Conservation (phyloP, 2,329 filamentous ascomycete genomes). For the Blastomyces gilchristii region DNA sequence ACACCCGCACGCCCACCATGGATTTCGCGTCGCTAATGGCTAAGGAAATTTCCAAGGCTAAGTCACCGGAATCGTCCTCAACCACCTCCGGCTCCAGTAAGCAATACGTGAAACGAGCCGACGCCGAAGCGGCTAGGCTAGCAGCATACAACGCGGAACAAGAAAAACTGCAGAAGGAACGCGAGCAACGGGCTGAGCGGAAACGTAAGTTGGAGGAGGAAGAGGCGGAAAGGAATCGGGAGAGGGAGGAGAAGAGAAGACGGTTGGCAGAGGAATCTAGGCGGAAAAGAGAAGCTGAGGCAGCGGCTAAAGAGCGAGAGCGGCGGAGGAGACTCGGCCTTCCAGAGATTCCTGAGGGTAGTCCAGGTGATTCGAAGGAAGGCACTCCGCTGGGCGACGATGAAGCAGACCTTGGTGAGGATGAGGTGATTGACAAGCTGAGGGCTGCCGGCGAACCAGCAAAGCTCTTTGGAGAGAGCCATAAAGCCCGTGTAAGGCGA, state of each 20-base stretch:
- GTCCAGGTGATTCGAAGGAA: conserved; percentile 32
- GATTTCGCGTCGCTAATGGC: conserved; percentile 93
- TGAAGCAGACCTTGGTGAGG: conserved; percentile 57
- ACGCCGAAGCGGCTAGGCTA: conserved; percentile 72
- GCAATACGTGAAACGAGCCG: conserved; percentile 78
- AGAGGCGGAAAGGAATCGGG: conserved; percentile 56
- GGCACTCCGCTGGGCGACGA: conserved; percentile 24
- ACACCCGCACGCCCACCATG: conserved; percentile 46
- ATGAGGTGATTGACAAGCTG: conserved; percentile 58
- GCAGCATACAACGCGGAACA: conserved; percentile 76
- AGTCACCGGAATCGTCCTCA: conserved; percentile 38
- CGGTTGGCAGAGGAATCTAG: conserved; percentile 72
- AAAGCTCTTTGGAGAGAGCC: conserved; percentile 70
- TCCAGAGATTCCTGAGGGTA: conserved; percentile 55
- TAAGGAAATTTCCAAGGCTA: conserved; percentile 78
- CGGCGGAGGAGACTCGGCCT: conserved; percentile 69
- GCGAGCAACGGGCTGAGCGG: conserved; percentile 56
- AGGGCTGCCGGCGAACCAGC: conserved; percentile 63
- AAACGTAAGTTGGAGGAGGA: conserved; percentile 91
- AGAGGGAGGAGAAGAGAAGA: conserved; percentile 71
- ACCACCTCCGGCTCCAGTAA: conserved; percentile 32
- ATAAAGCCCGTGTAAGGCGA: conserved; percentile 57
- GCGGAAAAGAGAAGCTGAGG: conserved; percentile 58
- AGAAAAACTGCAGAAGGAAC: conserved; percentile 59
- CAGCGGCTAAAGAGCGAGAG: conserved; percentile 60